Evolutionary conservation across 345 rosid species (phyloP), one percentile per base, ranked within the genome.

Genomic region (Arabis alpina): DNA sequence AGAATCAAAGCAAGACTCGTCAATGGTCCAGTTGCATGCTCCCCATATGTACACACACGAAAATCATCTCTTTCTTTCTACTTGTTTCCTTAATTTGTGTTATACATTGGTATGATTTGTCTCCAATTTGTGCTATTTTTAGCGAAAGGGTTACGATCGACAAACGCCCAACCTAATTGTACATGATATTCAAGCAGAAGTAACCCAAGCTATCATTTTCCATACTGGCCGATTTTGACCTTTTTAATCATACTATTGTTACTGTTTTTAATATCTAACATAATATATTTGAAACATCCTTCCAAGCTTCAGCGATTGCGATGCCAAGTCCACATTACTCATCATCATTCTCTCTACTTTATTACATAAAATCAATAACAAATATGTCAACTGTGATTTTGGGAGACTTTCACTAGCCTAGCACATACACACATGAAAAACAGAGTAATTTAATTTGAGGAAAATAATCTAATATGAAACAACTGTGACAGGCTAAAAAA

Each of bases 1-100:
- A 66, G 36, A 51, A 58, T 73, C 77, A 73, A 58, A 23, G 61
- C 14, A 57, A 51, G 47, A 64, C 52, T 73, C 36, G 65, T 43
- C 72, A 23, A 55, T 23, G 53, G 45, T 53, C 47, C 53, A 61
- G 14, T 54, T 53, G 23, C 23, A 19, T 19, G 43, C 27, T 71
- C 61, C 47, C 1, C 10, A 15, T 45, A 40, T 3, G 16, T 32
- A 30, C 10, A 15, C 7, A 36, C 2, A 36, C 2, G 14, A 47
- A 6, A 3, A 16, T 12, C 19, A 16, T 48, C 34, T 63, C 53
- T 45, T 60, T 44, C 28, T 54, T 43, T 19, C 44, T 8, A 5
- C 19, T 10, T 30, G 47, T 58, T 45, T 7, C 8, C n/a, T 24
- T 32, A 32, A 32, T 32, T 28, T 23, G n/a, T 14, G 37, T 4